Evolutionary conservation across 345 rosid species (phyloP), one percentile per base, ranked within the genome.

Genomic region (Corchorus olitorius): DNA sequence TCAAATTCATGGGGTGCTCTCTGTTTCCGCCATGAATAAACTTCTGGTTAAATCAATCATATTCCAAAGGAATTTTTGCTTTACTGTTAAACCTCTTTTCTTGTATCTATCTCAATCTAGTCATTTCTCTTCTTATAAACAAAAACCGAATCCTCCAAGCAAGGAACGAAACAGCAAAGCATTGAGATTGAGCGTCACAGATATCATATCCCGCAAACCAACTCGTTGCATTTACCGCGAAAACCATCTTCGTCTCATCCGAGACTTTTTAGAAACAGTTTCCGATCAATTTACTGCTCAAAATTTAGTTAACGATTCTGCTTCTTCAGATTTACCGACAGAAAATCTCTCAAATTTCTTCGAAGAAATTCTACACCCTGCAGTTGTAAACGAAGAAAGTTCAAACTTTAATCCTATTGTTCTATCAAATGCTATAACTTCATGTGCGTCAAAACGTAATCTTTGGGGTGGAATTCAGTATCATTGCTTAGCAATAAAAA

Each of bases 341-440:
- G 72, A 75, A 20, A 76, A 80, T 27, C 53, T 79, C 11, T 70
- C 88, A 22, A 69, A 64, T 60, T 77, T 81, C 4, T 76, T 91
- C 55, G 78, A 84, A 45, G 83, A 86, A 70, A 65, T 84, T 53
- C 13, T 83, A 20, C 77, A 76, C 33, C 27, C 77, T 35, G 37
- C 64, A 62, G 27, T 19, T 74, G 35, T 33, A 45, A 53, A 66
- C 15, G 72, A 81, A n/a, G 74, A 86, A 39, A 64, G 62, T 22
- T 61, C 79, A 19, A 61, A 60, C 45, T 73, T 56, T 59, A 58
- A 73, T 67, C 90, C 88, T 6, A 75, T 81, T 58, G 78, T 78
- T 74, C 80, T 95, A 67, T 93, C 94, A 12, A 88, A 75, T 58
- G 89, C 87, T 34, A 75, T 93, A 76, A 93, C 89, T 53, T 88